Percentiles rank a stretch among this genome's conserved stretches.
These are phyloP conservation scores for Aspergillus sclerotiicarbonarius DNA, from an alignment of 495 filamentous ascomycete genomes.

Conservation along the genomic window DNA sequence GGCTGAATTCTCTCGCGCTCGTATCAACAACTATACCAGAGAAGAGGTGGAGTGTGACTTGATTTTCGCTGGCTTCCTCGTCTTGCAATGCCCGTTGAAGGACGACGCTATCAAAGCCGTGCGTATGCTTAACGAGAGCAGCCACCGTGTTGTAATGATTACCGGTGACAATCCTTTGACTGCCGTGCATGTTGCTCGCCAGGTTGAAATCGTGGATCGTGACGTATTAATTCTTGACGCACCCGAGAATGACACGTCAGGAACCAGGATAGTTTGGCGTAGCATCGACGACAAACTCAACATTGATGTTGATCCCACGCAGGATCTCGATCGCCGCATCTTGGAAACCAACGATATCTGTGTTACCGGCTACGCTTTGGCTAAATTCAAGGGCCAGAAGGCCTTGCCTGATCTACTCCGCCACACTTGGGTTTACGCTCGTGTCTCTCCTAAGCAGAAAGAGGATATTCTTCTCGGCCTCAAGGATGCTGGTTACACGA, in stretches of 20 bases:
- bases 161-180: slow-evolving; percentile 98
- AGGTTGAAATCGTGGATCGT: slow-evolving; percentile 97
- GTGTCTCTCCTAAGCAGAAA: slow-evolving; percentile 98
- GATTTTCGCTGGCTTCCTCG: slow-evolving; percentile 90
- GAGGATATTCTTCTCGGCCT: slow-evolving; percentile 96
- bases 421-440: slow-evolving; percentile 96
- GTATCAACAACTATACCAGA: slow-evolving; percentile 87
- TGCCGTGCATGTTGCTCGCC: slow-evolving; percentile 88
- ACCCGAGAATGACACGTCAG: slow-evolving; percentile 83
- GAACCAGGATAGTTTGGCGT: slow-evolving; percentile 84
- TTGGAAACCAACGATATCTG: slow-evolving; percentile 88
- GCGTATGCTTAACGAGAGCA: slow-evolving; percentile 97
- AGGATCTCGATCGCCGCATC: slow-evolving; percentile 78
- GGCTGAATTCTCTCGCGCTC: slow-evolving; percentile 72
- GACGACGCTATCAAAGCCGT: slow-evolving; percentile 92
- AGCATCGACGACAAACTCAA: slow-evolving; percentile 88
- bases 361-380: slow-evolving; percentile 90
- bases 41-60: slow-evolving; percentile 87
- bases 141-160: slow-evolving; percentile 98
- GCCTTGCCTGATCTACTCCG: slow-evolving; percentile 73
- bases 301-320: slow-evolving; percentile 81
- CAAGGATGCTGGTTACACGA: slow-evolving; percentile 95
- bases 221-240: slow-evolving; percentile 94
- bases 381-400: slow-evolving; percentile 79
- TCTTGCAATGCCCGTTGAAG: slow-evolving; percentile 93